Conservation (phyloP, 768 basidiomycete genomes). For the Agrocybe pediades region DNA sequence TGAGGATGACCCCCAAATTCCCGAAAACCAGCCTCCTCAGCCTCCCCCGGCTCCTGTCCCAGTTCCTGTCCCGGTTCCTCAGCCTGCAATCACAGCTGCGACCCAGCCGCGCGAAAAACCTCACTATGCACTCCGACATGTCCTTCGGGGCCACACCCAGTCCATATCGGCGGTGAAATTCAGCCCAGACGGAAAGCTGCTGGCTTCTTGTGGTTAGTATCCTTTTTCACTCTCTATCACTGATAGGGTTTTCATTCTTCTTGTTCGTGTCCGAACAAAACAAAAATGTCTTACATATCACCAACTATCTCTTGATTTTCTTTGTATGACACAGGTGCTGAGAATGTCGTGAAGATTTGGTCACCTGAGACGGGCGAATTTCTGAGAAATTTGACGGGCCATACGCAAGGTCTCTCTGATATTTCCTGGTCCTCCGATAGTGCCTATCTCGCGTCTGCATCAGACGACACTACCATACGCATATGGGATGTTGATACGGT, state of each 20-base stretch:
- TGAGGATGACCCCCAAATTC: constrained; percentile 81
- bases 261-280: not conserved
- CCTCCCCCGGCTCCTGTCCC: constrained; percentile 25
- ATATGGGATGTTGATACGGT: constrained; percentile 89
- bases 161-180: constrained; percentile 91
- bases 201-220: constrained; percentile 85
- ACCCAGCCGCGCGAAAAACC: constrained; percentile 49
- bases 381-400: constrained; percentile 72
- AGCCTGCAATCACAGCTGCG: constrained; percentile 31
- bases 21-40: constrained; percentile 48
- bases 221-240: constrained; percentile 11
- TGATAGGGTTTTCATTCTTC: not conserved
- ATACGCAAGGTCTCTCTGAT: constrained; percentile 85
- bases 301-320: not conserved
- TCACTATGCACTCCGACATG: constrained; percentile 70
- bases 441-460: constrained; percentile 82
- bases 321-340: constrained; percentile 54
- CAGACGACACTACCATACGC: constrained; percentile 87
- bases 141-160: constrained; percentile 74
- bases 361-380: constrained; percentile 78
- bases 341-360: constrained; percentile 82
- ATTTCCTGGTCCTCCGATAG: constrained; percentile 89
- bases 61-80: constrained; percentile 29
- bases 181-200: constrained; percentile 80
- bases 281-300: not conserved